A percentile compares a stretch with the other conserved stretches of the same genome.
Conservation (phyloP, 176 grass and related monocot genomes). For the Aegilops umbellulata region DNA sequence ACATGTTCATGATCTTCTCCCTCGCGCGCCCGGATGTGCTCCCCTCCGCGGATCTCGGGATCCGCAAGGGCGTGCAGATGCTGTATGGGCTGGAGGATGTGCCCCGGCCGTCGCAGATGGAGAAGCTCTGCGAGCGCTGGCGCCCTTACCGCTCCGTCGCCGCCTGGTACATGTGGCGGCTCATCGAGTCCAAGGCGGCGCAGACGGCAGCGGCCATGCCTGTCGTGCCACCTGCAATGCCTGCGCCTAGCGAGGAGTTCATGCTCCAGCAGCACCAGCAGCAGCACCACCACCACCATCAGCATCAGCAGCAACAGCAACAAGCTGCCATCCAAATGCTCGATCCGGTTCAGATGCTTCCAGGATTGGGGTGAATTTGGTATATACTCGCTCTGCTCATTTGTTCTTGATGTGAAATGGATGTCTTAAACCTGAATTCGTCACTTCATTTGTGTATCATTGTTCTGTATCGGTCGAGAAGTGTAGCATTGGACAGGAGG, state of each 20-base stretch:
- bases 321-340: slow-evolving; percentile 50
- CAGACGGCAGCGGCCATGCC: slow-evolving; percentile 10
- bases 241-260: not conserved
- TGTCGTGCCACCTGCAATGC: not conserved
- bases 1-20: slow-evolving; percentile 99
- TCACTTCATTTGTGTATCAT: not conserved
- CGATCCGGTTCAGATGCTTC: slow-evolving; percentile 68
- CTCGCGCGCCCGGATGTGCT: slow-evolving; percentile 92
- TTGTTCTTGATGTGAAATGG: slow-evolving; percentile 30
- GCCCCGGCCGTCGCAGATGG: slow-evolving; percentile 85
- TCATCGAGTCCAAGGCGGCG: slow-evolving; percentile 64
- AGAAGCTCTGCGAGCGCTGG: slow-evolving; percentile 83
- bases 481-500: not conserved
- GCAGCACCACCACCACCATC: not conserved
- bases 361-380: slow-evolving; percentile 45
- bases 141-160: slow-evolving; percentile 85
- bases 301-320: slow-evolving; percentile 36
- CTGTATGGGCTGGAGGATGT: slow-evolving; percentile 72
- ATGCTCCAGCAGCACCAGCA: slow-evolving; percentile 37
- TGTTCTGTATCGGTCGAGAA: not conserved
- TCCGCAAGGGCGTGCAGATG: slow-evolving; percentile 92
- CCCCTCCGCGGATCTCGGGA: slow-evolving; percentile 75
- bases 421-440: not conserved
- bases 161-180: slow-evolving; percentile 97
- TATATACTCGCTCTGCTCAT: slow-evolving; percentile 24